Conservation (phyloP, 139 green algal species). For the Haematococcus sp. region DNA sequence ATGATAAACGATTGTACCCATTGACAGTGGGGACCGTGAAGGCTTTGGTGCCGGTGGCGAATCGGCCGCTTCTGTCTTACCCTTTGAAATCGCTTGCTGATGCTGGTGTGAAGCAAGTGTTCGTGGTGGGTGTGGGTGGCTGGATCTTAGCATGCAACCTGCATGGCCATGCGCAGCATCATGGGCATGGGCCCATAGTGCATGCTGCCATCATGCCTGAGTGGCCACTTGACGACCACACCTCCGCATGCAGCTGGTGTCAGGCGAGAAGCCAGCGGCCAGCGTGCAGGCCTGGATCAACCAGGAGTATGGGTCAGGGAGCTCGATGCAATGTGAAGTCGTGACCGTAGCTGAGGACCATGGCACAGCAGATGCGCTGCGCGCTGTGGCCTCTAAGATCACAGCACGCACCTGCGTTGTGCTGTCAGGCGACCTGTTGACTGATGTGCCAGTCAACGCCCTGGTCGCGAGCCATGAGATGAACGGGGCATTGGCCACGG, state of each 20-base stretch:
- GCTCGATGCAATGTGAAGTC: slow-evolving; percentile 48
- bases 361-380: slow-evolving; percentile 63
- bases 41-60: slow-evolving; percentile 73
- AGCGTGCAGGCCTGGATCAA: slow-evolving; percentile 50
- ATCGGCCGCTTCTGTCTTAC: slow-evolving; percentile 73
- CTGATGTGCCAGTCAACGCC: slow-evolving; percentile 51
- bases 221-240: not conserved
- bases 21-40: slow-evolving; percentile 61
- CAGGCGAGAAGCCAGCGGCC: slow-evolving; percentile 46
- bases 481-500: slow-evolving; percentile 53
- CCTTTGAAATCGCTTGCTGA: slow-evolving; percentile 62
- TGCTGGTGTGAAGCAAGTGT: slow-evolving; percentile 58
- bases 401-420: slow-evolving; percentile 55
- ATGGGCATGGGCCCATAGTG: not conserved
- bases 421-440: slow-evolving; percentile 56
- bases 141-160: not conserved
- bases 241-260: slow-evolving; percentile 41
- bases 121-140: slow-evolving; percentile 57
- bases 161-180: not conserved
- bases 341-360: slow-evolving; percentile 60
- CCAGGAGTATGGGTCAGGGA: slow-evolving; percentile 33
- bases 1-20: slow-evolving; percentile 58
- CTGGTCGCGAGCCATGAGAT: slow-evolving; percentile 46
- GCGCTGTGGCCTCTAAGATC: slow-evolving; percentile 34
- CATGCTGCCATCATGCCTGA: not conserved